Conservation (phyloP, 371 early-diverging fungal genomes). For the Nematocida sp. region DNA sequence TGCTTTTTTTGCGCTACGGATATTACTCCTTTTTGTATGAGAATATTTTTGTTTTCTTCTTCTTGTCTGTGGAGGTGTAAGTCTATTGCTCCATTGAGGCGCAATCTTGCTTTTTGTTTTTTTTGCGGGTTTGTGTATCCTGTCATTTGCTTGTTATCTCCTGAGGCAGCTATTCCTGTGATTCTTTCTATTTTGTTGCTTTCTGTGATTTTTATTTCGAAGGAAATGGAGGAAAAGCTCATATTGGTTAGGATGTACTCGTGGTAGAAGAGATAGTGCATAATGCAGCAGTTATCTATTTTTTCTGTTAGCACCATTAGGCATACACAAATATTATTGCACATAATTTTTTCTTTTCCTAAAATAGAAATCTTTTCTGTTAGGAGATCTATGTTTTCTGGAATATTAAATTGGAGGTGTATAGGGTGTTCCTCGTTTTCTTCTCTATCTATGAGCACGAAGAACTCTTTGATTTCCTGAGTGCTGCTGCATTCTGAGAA, state of each 20-base stretch:
- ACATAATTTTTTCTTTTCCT: slow-evolving; percentile 1
- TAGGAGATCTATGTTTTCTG: not conserved
- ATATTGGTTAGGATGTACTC: slow-evolving; percentile 28
- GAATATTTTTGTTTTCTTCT: not conserved
- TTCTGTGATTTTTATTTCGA: slow-evolving; percentile 45
- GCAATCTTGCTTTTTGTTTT: slow-evolving; percentile 13
- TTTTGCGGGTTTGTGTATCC: not conserved
- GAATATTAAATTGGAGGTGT: slow-evolving; percentile 1
- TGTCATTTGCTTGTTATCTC: slow-evolving; percentile 41
- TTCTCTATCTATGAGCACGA: not conserved
- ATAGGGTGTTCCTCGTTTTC: not conserved
- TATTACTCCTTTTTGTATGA: slow-evolving; percentile 11
- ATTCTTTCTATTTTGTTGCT: slow-evolving; percentile 34
- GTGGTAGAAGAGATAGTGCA: slow-evolving; percentile 48
- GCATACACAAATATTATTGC: not conserved
- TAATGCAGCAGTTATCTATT: not conserved
- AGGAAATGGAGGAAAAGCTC: not conserved
- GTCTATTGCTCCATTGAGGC: slow-evolving; percentile 14
- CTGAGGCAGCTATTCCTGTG: slow-evolving; percentile 2
- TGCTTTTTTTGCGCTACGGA: slow-evolving; percentile 19
- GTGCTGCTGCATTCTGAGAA: slow-evolving; percentile 42
- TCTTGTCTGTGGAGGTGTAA: not conserved
- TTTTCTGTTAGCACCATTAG: slow-evolving; percentile 16
- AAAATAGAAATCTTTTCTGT: not conserved
- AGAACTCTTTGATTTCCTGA: not conserved